phyloP scores from a whole-genome alignment of 768 basidiomycete genomes.

The Leucosporidium creatinivorum region DNA sequence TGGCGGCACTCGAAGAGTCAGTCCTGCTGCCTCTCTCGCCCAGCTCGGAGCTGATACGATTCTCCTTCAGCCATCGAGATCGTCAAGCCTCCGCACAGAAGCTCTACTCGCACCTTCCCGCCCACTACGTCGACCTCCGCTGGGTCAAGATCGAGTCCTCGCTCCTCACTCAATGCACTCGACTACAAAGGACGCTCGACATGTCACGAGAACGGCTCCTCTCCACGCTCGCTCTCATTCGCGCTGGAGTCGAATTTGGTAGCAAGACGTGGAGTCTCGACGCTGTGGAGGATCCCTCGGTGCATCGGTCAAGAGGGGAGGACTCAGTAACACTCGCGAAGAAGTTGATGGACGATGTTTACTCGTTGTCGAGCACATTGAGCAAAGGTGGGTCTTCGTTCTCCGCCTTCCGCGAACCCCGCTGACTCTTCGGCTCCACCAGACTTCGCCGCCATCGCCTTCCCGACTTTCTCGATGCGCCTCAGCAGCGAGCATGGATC shows the following conservation, averaged over 20 bases:
- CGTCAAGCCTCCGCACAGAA: slow-evolving; percentile 57
- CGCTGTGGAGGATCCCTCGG: slow-evolving; percentile 42
- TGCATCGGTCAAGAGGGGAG: neutral
- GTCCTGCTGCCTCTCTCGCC: slow-evolving; percentile 38
- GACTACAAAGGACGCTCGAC: slow-evolving; percentile 41
- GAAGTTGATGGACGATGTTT: slow-evolving; percentile 31
- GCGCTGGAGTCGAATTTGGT: slow-evolving; percentile 45
- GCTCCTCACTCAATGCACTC: slow-evolving; percentile 21
- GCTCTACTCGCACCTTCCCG: slow-evolving; percentile 70
- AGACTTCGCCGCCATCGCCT: slow-evolving; percentile 62
- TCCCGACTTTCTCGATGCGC: slow-evolving; percentile 38
- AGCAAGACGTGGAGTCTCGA: slow-evolving; percentile 47
- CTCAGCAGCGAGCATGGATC: slow-evolving; percentile 6
- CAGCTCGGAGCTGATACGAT: neutral
- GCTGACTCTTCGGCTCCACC: slow-evolving; percentile 5
- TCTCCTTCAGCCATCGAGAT: slow-evolving; percentile 55
- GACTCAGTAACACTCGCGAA: slow-evolving; percentile 4
- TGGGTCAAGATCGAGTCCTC: slow-evolving; percentile 32
- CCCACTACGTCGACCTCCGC: slow-evolving; percentile 46
- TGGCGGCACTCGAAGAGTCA: slow-evolving; percentile 84
- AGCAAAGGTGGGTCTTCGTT: slow-evolving; percentile 35
- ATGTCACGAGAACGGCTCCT: slow-evolving; percentile 52
- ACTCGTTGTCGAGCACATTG: slow-evolving; percentile 33
- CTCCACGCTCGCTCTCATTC: slow-evolving; percentile 50
- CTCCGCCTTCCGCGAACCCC: neutral